phyloP scores from a whole-genome alignment of 805 yeast species.

The Pichia kluyveri region DNA sequence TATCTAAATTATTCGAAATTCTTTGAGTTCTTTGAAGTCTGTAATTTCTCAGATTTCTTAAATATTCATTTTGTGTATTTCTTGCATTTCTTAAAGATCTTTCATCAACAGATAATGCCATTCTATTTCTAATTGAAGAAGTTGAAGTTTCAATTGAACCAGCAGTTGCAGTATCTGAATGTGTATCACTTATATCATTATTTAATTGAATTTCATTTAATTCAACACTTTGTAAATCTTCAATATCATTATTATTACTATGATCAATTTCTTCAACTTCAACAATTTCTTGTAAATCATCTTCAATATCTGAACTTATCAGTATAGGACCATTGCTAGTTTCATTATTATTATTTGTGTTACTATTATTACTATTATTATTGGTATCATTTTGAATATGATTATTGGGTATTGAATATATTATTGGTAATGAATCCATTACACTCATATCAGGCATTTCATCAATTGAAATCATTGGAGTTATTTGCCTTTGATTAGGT shows the following conservation, averaged over 20 bases:
- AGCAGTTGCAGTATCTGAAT: slow-evolving; percentile 4
- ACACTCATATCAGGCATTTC: no score
- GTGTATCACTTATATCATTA: not conserved
- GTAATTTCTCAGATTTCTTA: not conserved
- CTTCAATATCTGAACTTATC: slow-evolving; percentile 5
- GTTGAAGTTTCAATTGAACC: not conserved
- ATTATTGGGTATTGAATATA: slow-evolving; percentile 2
- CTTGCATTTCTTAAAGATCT: not conserved
- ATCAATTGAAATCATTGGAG: no score
- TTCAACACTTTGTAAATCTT: not conserved
- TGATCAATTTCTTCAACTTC: slow-evolving; percentile 7
- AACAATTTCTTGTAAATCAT: not conserved
- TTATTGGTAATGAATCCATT: not conserved
- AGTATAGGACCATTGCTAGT: slow-evolving; percentile 16
- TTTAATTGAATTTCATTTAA: not conserved
- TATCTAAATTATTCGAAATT: not conserved
- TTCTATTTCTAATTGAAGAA: not conserved
- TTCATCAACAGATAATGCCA: slow-evolving; percentile 1
- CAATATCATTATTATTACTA: slow-evolving; percentile 3
- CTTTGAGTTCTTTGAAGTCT: not conserved
- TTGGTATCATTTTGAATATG: not conserved
- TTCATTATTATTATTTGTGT: not conserved
- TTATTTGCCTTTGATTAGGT: not conserved
- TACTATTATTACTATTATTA: not conserved
- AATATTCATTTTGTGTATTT: not conserved